phyloP scores from a whole-genome alignment of 1,284 basidiomycete species.

The Sporisorium graminicola region DNA sequence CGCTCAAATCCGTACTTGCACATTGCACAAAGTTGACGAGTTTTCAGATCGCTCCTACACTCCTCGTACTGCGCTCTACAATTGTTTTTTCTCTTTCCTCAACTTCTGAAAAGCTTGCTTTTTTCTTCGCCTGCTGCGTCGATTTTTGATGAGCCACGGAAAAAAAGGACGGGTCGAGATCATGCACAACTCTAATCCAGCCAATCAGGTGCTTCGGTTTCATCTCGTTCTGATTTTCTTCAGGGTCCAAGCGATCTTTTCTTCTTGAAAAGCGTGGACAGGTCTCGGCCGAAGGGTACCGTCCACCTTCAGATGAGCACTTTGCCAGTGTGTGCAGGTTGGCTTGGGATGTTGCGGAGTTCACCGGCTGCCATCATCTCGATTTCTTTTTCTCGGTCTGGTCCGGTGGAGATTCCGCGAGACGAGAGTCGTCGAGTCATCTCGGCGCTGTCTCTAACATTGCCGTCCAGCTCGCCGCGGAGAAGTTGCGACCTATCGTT shows the following conservation, averaged over 20 bases:
- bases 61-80: neutral
- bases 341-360: conserved; percentile 7
- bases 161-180: conserved; percentile 19
- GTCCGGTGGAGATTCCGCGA: conserved; percentile 12
- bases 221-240: conserved; percentile 11
- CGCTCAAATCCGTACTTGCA: neutral
- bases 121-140: neutral
- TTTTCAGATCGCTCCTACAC: conserved; percentile 18
- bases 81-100: neutral
- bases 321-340: conserved; percentile 5
- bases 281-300: conserved; percentile 8
- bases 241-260: conserved; percentile 24
- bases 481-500: neutral
- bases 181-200: conserved; percentile 44
- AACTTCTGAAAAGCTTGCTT: too few relatives aligned
- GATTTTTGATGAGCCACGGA: neutral
- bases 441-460: neutral
- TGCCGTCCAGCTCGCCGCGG: conserved; percentile 15
- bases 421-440: conserved; percentile 5
- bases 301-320: neutral
- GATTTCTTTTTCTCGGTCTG: conserved; percentile 2
- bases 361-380: conserved; percentile 24
- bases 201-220: conserved; percentile 43
- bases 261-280: conserved; percentile 16
- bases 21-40: conserved; percentile 8